A percentile compares a stretch with the other conserved stretches of the same genome.
phyloP scores from a whole-genome alignment of 345 rosid genomes.

The Citrus mangshanensis region DNA sequence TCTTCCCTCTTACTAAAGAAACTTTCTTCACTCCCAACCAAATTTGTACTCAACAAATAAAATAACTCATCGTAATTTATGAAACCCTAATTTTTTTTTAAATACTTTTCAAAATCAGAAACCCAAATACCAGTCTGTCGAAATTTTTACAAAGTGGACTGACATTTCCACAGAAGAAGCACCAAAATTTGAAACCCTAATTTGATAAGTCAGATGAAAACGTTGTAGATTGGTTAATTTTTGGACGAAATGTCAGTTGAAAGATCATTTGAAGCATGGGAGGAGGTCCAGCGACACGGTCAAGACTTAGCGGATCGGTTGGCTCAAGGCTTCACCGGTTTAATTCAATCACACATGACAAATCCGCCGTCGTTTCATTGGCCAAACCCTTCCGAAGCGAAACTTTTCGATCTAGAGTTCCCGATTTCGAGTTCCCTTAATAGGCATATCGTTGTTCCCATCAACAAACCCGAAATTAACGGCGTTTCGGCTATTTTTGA shows the following conservation, averaged over 20 bases:
- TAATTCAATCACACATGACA: slow-evolving; percentile 63
- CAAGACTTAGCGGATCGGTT: slow-evolving; percentile 87
- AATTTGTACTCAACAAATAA: not conserved
- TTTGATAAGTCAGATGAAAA: not conserved
- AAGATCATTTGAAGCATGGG: slow-evolving; percentile 95
- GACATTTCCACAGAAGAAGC: not conserved
- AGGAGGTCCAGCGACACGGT: slow-evolving; percentile 93
- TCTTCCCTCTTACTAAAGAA: not conserved
- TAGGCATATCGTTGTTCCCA: slow-evolving; percentile 41
- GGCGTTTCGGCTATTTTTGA: slow-evolving; percentile 75
- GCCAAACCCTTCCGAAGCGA: slow-evolving; percentile 56
- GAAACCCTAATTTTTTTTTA: not conserved
- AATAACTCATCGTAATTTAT: not conserved
- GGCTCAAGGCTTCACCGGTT: slow-evolving; percentile 83
- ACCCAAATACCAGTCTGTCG: not conserved
- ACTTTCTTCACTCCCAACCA: not conserved
- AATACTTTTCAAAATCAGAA: not conserved
- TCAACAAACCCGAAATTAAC: slow-evolving; percentile 41
- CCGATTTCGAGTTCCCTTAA: slow-evolving; percentile 41
- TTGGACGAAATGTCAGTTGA: slow-evolving; percentile 65
- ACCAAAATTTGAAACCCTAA: slow-evolving; percentile 9
- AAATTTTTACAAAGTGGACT: not conserved
- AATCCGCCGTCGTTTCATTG: slow-evolving; percentile 69
- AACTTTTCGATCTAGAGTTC: slow-evolving; percentile 72
- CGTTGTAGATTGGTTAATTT: not conserved